Conservation (phyloP, 2,329 filamentous ascomycete genomes). For the Verticillium dahliae region DNA sequence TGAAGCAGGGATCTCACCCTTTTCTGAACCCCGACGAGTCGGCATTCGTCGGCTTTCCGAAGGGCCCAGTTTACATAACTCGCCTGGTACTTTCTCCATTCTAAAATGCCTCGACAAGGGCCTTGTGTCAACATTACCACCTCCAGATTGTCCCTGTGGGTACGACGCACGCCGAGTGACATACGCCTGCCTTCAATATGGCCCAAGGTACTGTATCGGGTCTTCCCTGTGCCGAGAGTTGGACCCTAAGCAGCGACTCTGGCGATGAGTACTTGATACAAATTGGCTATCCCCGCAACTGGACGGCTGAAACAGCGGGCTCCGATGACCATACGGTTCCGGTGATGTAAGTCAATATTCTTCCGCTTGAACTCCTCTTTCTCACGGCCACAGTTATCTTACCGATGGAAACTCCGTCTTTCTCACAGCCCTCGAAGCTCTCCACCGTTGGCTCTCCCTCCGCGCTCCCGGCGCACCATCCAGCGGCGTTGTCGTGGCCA, state of each 20-base stretch:
- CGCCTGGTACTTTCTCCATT: neutral
- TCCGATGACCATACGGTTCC: constrained; percentile 13
- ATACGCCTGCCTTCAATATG: neutral
- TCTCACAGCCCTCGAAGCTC: constrained; percentile 22
- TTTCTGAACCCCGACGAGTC: neutral
- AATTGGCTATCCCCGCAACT: constrained; percentile 21
- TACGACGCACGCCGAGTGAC: too few species aligned
- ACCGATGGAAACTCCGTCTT: constrained; percentile 28
- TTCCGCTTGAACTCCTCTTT: neutral
- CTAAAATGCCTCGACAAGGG: neutral
- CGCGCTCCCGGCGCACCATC: constrained; percentile 16
- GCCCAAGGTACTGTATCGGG: neutral
- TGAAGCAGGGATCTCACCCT: neutral
- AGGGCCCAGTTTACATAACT: neutral
- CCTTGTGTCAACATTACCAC: neutral
- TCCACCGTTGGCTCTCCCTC: constrained; percentile 11
- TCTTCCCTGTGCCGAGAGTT: neutral
- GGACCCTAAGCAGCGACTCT: neutral
- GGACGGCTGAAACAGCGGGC: constrained; percentile 11
- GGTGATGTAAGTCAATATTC: constrained; percentile 16
- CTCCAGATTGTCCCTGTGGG: neutral
- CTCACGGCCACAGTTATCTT: constrained; percentile 18
- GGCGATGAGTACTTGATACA: constrained; percentile 20
- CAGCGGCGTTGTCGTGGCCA: constrained; percentile 21
- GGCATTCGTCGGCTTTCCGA: neutral